phyloP scores from a whole-genome alignment of 2,329 filamentous ascomycete genomes.

The Grosmannia clavigera region DNA sequence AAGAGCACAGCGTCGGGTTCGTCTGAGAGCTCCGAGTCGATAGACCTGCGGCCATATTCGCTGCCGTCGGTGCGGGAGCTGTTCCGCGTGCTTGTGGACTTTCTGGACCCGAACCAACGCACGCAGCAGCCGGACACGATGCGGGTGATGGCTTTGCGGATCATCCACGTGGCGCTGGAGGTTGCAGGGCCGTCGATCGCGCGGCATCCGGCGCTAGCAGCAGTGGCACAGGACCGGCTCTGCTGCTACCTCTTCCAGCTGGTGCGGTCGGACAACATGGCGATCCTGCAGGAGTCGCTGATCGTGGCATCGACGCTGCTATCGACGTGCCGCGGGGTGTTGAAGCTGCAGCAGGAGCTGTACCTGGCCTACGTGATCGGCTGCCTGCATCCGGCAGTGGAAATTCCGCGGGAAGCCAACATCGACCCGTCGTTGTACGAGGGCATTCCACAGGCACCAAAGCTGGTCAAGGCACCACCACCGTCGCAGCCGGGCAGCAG shows the following conservation, averaged over 20 bases:
- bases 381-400: conserved; percentile 85
- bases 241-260: conserved; percentile 94
- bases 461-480: conserved; percentile 59
- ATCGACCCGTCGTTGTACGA: conserved; percentile 89
- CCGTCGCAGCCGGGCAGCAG: conserved; percentile 67
- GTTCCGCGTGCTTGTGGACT: conserved; percentile 84
- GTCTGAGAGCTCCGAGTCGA: conserved; percentile 25
- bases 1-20: conserved; percentile 10
- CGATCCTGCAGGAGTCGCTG: conserved; percentile 82
- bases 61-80: conserved; percentile 88
- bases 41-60: conserved; percentile 75
- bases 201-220: conserved; percentile 76
- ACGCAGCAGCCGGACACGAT: conserved; percentile 91
- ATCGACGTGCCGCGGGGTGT: conserved; percentile 75
- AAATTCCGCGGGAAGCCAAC: conserved; percentile 79
- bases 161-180: conserved; percentile 93
- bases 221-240: conserved; percentile 80
- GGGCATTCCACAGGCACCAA: conserved; percentile 83
- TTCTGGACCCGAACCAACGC: conserved; percentile 84
- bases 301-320: conserved; percentile 84
- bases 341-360: conserved; percentile 93
- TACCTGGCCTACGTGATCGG: conserved; percentile 90
- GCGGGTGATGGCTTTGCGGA: conserved; percentile 92
- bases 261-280: conserved; percentile 91
- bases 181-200: conserved; percentile 93